phyloP scores from a whole-genome alignment of 2,329 filamentous ascomycete species.

The Fusarium nurragi region DNA sequence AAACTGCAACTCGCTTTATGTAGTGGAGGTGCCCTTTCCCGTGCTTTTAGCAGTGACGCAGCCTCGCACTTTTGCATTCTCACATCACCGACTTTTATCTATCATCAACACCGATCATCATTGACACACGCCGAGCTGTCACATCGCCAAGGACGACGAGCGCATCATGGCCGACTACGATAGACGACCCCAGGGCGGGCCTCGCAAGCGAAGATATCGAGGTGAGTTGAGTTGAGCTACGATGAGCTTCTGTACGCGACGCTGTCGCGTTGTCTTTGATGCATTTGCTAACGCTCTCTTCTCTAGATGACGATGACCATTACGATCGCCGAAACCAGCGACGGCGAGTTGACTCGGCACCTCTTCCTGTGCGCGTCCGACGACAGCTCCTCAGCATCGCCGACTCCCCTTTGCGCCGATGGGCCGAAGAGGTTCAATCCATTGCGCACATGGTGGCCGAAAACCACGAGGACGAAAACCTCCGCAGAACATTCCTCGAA shows the following conservation, averaged over 20 bases:
- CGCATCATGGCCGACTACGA: constrained; percentile 65
- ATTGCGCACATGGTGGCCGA: constrained; percentile 82
- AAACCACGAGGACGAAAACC: constrained; percentile 84
- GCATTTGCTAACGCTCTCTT: constrained; percentile 30
- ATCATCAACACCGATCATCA: constrained; percentile 6
- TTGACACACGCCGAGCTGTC: constrained; percentile 10
- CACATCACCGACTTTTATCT: constrained; percentile 22
- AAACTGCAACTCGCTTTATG: constrained; percentile 9
- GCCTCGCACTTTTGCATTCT: constrained; percentile 21
- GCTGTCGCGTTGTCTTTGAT: constrained; percentile 18
- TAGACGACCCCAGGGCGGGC: constrained; percentile 61
- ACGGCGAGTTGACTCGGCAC: constrained; percentile 75
- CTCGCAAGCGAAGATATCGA: constrained; percentile 81
- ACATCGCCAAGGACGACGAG: constrained; percentile 19
- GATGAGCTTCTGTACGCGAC: constrained; percentile 3
- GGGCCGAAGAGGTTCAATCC: constrained; percentile 78
- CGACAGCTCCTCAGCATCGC: constrained; percentile 83
- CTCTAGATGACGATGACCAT: constrained; percentile 76
- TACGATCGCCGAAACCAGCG: constrained; percentile 78
- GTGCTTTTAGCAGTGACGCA: constrained; percentile 41
- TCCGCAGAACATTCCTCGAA: constrained; percentile 77
- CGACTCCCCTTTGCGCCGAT: constrained; percentile 80
- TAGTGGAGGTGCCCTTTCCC: constrained; percentile 35
- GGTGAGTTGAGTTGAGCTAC: constrained; percentile 58
- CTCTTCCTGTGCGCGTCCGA: constrained; percentile 75